These are phyloP conservation scores for Emericellopsis terricola DNA, from an alignment of 495 filamentous ascomycete genomes.

Conservation along the genomic window DNA sequence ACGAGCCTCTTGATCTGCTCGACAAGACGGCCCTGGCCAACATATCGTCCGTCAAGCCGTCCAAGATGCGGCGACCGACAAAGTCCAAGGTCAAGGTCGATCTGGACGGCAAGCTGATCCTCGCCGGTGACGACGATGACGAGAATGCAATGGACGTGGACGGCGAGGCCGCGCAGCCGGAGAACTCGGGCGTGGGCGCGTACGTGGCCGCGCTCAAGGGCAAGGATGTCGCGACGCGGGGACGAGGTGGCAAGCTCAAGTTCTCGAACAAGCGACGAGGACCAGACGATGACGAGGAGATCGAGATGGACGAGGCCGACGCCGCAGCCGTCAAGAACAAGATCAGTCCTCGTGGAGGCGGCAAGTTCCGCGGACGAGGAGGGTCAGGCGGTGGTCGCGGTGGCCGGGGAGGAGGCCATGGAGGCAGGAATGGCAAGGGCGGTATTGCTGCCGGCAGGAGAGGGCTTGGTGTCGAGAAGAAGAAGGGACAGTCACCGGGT, in stretches of 20 bases:
- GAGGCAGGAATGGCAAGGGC: constrained; percentile 16
- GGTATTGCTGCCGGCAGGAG: constrained; percentile 26
- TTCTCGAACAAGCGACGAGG: constrained; percentile 53
- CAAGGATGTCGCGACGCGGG: constrained; percentile 62
- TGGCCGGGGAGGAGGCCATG: constrained; percentile 12
- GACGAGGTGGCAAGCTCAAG: constrained; percentile 73
- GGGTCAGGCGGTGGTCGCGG: constrained; percentile 10
- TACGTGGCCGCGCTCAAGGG: constrained; percentile 84
- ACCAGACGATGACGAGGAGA: constrained; percentile 36
- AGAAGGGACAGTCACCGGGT: constrained; percentile 14
- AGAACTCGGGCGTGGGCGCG: constrained; percentile 57
- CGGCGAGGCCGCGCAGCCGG: constrained; percentile 15
- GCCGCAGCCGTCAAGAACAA: constrained; percentile 26
- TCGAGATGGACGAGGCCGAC: constrained; percentile 54
- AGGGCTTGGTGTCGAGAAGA: constrained; percentile 27
- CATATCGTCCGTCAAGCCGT: constrained; percentile 80
- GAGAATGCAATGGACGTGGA: constrained; percentile 46
- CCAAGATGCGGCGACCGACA: constrained; percentile 33
- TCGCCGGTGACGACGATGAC: constrained; percentile 39
- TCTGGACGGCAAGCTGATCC: constrained; percentile 73
- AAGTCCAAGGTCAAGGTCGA: constrained; percentile 55
- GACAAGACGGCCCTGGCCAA: constrained; percentile 75
- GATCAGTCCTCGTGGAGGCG: constrained; percentile 9
- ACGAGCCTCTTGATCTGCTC: constrained; percentile 86
- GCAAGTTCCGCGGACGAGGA: constrained; percentile 6